phyloP scores from a whole-genome alignment of 805 yeast species.

The Starmera pachycereana region DNA sequence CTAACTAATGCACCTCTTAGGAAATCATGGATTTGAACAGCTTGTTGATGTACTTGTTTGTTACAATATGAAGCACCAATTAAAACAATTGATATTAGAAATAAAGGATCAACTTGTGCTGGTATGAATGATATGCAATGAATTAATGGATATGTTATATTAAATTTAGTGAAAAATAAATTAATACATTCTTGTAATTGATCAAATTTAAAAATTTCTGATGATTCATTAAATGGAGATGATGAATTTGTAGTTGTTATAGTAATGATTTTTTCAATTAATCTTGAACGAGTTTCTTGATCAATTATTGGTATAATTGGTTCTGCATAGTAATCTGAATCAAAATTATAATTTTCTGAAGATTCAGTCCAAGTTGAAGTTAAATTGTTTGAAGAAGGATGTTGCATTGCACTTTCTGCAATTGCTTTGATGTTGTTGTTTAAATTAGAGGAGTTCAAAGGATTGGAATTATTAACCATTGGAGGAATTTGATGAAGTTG shows the following conservation, averaged over 20 bases:
- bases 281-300: not conserved
- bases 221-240: not conserved
- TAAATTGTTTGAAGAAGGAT: not conserved
- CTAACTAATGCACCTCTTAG: not conserved
- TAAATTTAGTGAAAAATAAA: not conserved
- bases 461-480: not conserved
- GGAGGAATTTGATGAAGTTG: not conserved
- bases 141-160: not conserved
- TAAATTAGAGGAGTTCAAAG: not conserved
- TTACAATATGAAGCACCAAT: not conserved
- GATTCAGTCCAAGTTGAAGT: not conserved
- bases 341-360: not conserved
- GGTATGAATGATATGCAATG: not conserved
- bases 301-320: not conserved
- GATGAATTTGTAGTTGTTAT: not conserved
- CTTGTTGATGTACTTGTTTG: not conserved
- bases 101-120: not conserved
- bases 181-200: not conserved
- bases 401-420: not conserved
- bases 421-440: not conserved
- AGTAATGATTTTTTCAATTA: not conserved
- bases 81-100: not conserved
- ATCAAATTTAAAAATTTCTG: not conserved
- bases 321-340: not conserved
- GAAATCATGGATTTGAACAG: slow-evolving; percentile 1